Conservation (phyloP, 352 stramenopile species). For the Globisporangium cystogenes region DNA sequence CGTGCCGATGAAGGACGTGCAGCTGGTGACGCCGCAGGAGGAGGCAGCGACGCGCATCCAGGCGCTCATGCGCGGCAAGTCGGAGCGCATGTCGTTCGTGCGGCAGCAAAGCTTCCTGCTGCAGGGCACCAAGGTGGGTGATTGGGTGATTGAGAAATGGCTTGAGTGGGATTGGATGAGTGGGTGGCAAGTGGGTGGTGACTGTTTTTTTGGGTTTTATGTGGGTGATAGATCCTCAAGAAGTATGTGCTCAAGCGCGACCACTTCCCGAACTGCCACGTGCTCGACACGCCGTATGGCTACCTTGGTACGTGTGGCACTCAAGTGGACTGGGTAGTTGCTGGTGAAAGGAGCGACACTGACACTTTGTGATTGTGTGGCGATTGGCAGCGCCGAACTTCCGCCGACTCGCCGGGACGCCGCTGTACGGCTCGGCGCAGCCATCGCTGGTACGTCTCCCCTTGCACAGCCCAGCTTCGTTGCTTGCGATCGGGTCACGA, state of each 20-base stretch:
- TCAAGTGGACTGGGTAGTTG: neutral
- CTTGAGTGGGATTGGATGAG: neutral
- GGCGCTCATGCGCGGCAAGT: slow-evolving; percentile 54
- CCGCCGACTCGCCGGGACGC: slow-evolving; percentile 53
- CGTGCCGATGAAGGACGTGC: neutral
- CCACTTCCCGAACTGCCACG: slow-evolving; percentile 74
- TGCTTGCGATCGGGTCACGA: neutral
- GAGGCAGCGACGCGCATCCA: slow-evolving; percentile 53
- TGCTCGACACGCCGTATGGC: slow-evolving; percentile 52
- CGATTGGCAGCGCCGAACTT: slow-evolving; percentile 65
- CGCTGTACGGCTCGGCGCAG: slow-evolving; percentile 70
- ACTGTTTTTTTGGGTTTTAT: neutral
- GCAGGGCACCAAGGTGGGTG: slow-evolving; percentile 53
- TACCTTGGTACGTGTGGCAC: slow-evolving; percentile 45
- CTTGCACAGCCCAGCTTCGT: no score
- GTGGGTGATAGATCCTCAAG: slow-evolving; percentile 43
- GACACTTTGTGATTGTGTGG: neutral
- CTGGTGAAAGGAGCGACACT: neutral
- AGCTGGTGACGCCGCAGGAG: slow-evolving; percentile 22
- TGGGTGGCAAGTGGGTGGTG: neutral
- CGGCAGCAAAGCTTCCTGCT: slow-evolving; percentile 52
- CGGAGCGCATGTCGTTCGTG: slow-evolving; percentile 38
- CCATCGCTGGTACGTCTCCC: slow-evolving; percentile 47
- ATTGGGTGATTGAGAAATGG: neutral
- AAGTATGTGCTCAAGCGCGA: slow-evolving; percentile 86